phyloP scores from a whole-genome alignment of 2,329 filamentous ascomycete species.

The Beauveria sp. region DNA sequence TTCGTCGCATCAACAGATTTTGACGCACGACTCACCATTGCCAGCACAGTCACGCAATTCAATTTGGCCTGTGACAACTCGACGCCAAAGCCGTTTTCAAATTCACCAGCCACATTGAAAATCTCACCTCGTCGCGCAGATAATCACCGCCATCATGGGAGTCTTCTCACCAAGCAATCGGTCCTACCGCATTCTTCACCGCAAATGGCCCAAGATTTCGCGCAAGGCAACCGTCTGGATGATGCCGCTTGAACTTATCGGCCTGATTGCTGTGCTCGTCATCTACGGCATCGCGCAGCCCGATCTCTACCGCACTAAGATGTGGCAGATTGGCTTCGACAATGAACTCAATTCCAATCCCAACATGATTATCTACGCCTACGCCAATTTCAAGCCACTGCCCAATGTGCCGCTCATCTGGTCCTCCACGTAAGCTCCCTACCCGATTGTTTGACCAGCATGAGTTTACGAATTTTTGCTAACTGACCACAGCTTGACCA shows the following conservation, averaged over 20 bases:
- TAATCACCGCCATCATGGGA: not conserved
- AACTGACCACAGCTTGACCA: conserved; percentile 50
- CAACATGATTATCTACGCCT: conserved; percentile 60
- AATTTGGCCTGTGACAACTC: not conserved
- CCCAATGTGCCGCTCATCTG: conserved; percentile 62
- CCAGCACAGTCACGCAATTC: not conserved
- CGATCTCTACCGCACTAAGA: conserved; percentile 60
- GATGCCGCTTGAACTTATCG: conserved; percentile 57
- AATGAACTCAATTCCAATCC: conserved; percentile 70
- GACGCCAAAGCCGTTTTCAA: not conserved
- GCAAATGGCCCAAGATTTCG: conserved; percentile 44
- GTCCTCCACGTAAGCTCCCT: conserved; percentile 57
- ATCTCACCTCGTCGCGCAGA: not conserved
- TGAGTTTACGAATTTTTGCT: not conserved
- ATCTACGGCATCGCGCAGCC: conserved; percentile 68
- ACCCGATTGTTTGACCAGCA: not conserved
- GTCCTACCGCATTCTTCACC: conserved; percentile 49
- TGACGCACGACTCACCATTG: not conserved
- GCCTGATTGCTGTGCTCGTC: conserved; percentile 58
- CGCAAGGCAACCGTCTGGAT: conserved; percentile 53
- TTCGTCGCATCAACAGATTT: not conserved
- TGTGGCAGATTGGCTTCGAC: conserved; percentile 66
- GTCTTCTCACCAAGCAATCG: not conserved
- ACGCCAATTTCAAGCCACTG: conserved; percentile 60
- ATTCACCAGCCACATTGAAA: not conserved